Conservation (phyloP, 2,329 filamentous ascomycete genomes). For the Didymellaceae sp. region DNA sequence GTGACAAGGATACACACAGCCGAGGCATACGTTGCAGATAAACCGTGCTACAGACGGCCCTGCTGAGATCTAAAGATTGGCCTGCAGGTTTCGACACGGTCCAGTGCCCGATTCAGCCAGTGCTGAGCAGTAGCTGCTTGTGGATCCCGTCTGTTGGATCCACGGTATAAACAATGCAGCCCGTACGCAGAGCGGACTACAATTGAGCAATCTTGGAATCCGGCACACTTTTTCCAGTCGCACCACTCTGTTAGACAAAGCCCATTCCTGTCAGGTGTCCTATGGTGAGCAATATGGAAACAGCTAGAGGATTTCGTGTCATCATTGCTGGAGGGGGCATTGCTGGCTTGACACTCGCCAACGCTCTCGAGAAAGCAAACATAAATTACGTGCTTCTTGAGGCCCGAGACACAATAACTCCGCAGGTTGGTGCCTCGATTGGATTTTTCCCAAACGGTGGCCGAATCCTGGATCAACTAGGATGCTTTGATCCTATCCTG, state of each 20-base stretch:
- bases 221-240: too few species aligned
- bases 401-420: slow-evolving; percentile 16
- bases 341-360: slow-evolving; percentile 21
- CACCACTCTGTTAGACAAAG: not conserved
- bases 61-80: too few species aligned
- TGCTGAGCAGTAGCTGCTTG: too few species aligned
- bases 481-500: slow-evolving; percentile 11
- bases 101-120: too few species aligned
- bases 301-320: not conserved
- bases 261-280: not conserved
- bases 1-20: too few species aligned
- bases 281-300: not conserved
- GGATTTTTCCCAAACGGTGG: slow-evolving; percentile 24
- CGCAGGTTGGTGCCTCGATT: slow-evolving; percentile 26
- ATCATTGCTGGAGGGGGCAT: slow-evolving; percentile 25
- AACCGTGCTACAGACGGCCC: too few species aligned
- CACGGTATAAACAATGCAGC: too few species aligned
- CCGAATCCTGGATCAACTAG: slow-evolving; percentile 31
- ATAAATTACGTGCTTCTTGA: slow-evolving; percentile 29
- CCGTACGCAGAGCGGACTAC: too few species aligned
- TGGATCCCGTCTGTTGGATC: too few species aligned
- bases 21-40: too few species aligned
- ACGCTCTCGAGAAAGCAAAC: slow-evolving; percentile 17
- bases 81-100: too few species aligned
- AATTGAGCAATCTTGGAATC: too few species aligned